A percentile compares a stretch with the other conserved stretches of the same genome.
Conservation (phyloP, 169 alveolate genomes). For the Plasmodium relictum region DNA sequence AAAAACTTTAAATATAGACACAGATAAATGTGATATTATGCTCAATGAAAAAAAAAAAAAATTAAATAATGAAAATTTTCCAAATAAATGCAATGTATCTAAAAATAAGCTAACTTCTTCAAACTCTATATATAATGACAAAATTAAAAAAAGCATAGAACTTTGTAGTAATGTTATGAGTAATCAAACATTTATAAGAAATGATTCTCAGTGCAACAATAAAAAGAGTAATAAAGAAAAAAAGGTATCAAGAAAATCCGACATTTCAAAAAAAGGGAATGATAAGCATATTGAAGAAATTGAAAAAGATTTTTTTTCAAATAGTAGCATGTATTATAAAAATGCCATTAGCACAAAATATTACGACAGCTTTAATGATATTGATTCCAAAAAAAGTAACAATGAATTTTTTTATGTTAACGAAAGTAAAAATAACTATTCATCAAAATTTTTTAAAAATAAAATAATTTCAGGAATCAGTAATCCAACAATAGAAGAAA, state of each 20-base stretch:
- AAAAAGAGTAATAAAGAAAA: not conserved
- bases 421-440: constrained; percentile 7
- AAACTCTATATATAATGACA: not conserved
- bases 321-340: constrained; percentile 16
- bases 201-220: not conserved
- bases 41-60: not conserved
- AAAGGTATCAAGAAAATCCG: not conserved
- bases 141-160: not conserved
- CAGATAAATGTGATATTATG: not conserved
- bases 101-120: not conserved
- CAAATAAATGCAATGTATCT: not conserved
- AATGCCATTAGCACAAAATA: constrained; percentile 36
- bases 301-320: not conserved
- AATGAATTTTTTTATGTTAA: not conserved
- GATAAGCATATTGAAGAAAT: not conserved
- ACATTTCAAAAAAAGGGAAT: not conserved
- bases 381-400: not conserved
- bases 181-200: not conserved
- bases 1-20: constrained; percentile 17
- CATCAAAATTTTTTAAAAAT: not conserved
- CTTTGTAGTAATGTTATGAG: not conserved
- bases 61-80: constrained; percentile 4
- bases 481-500: constrained; percentile 11
- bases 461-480: not conserved
- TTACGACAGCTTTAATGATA: constrained; percentile 3